These are phyloP conservation scores for Ustilago curta DNA, from an alignment of 1,284 basidiomycete genomes.

Conservation along the genomic window DNA sequence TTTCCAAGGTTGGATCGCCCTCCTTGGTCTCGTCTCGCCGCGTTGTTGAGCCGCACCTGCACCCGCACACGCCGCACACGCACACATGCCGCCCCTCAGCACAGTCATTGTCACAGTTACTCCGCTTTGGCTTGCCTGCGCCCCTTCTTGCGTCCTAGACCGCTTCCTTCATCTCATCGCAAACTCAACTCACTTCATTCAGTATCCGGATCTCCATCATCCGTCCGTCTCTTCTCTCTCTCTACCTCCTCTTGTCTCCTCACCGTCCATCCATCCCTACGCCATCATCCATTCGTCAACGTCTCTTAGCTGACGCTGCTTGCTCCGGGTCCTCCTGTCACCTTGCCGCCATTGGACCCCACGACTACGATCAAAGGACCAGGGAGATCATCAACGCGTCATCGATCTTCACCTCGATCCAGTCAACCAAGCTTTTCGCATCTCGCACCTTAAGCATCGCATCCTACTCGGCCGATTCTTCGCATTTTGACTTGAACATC, in stretches of 20 bases:
- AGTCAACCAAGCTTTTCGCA: background rate
- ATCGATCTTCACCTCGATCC: background rate
- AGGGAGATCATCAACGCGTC: background rate
- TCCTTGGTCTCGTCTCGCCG: too few species aligned
- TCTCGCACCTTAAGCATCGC: background rate
- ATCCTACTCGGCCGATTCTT: too few species aligned
- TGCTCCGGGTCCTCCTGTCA: too few species aligned
- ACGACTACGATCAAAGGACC: too few species aligned
- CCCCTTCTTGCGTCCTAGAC: background rate
- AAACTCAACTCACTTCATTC: background rate
- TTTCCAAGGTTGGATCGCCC: too few species aligned
- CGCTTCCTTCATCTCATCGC: background rate
- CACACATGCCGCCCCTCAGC: background rate
- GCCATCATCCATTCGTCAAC: background rate
- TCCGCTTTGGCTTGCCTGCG: background rate
- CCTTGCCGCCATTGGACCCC: too few species aligned
- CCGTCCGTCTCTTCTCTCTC: background rate
- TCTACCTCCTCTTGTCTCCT: too few species aligned
- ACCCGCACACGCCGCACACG: too few species aligned
- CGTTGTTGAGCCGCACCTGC: background rate
- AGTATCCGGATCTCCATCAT: conserved; percentile 1
- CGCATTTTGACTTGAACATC: background rate
- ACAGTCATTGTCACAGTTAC: too few species aligned
- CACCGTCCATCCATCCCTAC: background rate
- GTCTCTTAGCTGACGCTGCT: too few species aligned